Evolutionary conservation across 148 eudicot species (phyloP).

Genomic region (Rhododendron ovatum): DNA sequence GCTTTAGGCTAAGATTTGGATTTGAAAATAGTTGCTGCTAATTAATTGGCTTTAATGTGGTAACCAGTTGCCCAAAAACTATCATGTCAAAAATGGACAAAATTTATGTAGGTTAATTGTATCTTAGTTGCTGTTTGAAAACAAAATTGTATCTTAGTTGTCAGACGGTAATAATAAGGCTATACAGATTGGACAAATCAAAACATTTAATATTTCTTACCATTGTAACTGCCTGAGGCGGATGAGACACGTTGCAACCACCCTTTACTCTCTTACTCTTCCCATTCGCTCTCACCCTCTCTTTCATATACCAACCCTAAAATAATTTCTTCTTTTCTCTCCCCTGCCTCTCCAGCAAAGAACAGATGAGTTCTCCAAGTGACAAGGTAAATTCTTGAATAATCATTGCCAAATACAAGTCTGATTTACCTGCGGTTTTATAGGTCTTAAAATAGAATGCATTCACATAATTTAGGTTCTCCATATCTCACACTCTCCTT

Average conservation of each 20-base stretch:
- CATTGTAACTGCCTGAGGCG: not conserved
- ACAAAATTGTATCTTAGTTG: not conserved
- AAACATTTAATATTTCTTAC: not conserved
- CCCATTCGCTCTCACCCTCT: not conserved
- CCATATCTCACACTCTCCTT: not conserved
- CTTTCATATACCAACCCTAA: not conserved
- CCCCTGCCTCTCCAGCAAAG: not conserved
- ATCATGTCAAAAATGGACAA: not conserved
- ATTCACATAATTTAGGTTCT: not conserved
- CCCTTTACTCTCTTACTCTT: not conserved
- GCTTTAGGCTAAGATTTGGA: not conserved
- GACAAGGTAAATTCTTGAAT: not conserved
- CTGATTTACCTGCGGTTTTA: not conserved
- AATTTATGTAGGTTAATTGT: not conserved
- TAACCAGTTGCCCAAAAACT: not conserved
- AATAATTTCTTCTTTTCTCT: not conserved
- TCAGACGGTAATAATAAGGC: not conserved
- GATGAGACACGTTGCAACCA: not conserved
- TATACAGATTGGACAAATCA: not conserved
- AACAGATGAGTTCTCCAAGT: not conserved
- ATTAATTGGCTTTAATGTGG: not conserved
- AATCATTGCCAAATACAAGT: not conserved
- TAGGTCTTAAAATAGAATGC: not conserved
- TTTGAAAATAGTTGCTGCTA: not conserved
- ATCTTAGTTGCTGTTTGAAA: not conserved